A percentile compares a stretch with the other conserved stretches of the same genome.
phyloP scores from a whole-genome alignment of 2,329 filamentous ascomycete genomes.

The Neonectria coccinea region DNA sequence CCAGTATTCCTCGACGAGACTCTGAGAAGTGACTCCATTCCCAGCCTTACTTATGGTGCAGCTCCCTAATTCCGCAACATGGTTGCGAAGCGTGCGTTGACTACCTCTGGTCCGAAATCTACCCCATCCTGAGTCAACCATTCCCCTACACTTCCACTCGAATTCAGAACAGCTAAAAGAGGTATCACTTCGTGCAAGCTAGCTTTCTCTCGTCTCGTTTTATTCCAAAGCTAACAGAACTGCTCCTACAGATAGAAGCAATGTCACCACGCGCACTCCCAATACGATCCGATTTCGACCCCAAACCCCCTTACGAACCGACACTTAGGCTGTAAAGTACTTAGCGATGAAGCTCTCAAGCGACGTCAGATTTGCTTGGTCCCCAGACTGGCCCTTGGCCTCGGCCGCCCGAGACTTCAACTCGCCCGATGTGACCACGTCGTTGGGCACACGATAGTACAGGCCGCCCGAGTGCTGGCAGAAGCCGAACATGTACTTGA shows the following conservation, averaged over 20 bases:
- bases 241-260: not conserved
- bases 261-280: not conserved
- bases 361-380: constrained; percentile 40
- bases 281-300: not conserved
- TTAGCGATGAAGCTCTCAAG: constrained; percentile 42
- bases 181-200: not conserved
- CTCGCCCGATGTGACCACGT: constrained; percentile 39
- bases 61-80: not conserved
- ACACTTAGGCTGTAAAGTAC: constrained; percentile 36
- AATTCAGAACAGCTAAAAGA: not conserved
- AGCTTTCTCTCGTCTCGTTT: not conserved
- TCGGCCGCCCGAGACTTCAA: constrained; percentile 47
- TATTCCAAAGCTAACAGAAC: not conserved
- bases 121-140: not conserved
- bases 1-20: not conserved
- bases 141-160: not conserved
- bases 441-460: constrained; percentile 48
- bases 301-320: not conserved
- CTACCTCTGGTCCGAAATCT: not conserved
- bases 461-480: constrained; percentile 49
- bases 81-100: not conserved
- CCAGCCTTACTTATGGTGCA: not conserved
- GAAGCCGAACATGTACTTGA: constrained; percentile 53
- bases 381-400: constrained; percentile 41
- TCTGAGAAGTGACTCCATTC: not conserved